These are phyloP conservation scores for Tricholoma matsutake DNA, from an alignment of 768 basidiomycete species.

Conservation along the genomic window DNA sequence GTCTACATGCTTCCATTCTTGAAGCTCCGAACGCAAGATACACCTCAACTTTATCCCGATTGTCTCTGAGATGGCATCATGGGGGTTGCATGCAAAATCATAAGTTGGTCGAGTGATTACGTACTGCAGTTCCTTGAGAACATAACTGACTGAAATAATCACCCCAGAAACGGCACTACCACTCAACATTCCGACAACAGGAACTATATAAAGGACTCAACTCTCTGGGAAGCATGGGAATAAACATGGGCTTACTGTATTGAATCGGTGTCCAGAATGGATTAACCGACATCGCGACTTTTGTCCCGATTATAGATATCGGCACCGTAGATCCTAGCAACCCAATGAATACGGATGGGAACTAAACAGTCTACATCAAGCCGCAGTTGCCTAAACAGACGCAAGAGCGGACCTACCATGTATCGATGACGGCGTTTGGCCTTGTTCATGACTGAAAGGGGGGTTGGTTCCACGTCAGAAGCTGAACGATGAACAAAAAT, in stretches of 20 bases:
- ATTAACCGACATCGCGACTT: slow-evolving; percentile 69
- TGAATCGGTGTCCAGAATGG: slow-evolving; percentile 87
- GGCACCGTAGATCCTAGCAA: slow-evolving; percentile 80
- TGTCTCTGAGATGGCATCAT: slow-evolving; percentile 51
- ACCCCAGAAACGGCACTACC: slow-evolving; percentile 77
- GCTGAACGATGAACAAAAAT: background rate
- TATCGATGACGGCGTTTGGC: slow-evolving; percentile 65
- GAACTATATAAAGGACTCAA: slow-evolving; percentile 44
- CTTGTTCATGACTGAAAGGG: slow-evolving; percentile 70
- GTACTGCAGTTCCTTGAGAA: slow-evolving; percentile 76
- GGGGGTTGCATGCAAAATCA: background rate
- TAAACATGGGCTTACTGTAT: slow-evolving; percentile 52
- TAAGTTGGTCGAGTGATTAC: slow-evolving; percentile 19
- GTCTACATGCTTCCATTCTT: slow-evolving; percentile 78
- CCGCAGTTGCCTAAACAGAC: background rate
- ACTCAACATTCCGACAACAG: slow-evolving; percentile 83
- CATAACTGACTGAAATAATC: slow-evolving; percentile 63
- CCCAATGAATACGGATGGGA: slow-evolving; percentile 58
- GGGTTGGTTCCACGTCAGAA: background rate
- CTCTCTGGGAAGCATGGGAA: background rate
- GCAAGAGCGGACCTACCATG: slow-evolving; percentile 51
- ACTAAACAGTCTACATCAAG: slow-evolving; percentile 36
- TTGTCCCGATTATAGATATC: slow-evolving; percentile 71
- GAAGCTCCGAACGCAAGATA: slow-evolving; percentile 86
- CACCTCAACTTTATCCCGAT: slow-evolving; percentile 80